These are phyloP conservation scores for Leishmania arabica DNA, from an alignment of 208 protist species.

Conservation along the genomic window DNA sequence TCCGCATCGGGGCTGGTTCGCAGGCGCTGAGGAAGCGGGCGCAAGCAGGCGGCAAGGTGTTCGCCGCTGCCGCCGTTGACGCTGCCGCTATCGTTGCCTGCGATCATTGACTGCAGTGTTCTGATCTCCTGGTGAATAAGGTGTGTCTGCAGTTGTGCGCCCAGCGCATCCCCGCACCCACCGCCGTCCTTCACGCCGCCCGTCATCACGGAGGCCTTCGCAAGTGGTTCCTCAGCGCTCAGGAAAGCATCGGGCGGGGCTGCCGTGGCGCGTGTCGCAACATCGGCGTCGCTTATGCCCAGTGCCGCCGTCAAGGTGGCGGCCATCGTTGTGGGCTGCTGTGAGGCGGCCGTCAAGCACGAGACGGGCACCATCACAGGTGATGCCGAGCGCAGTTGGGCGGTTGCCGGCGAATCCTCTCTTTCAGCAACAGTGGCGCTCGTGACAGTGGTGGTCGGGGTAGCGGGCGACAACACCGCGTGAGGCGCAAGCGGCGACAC, in stretches of 20 bases:
- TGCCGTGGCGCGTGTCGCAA: not conserved
- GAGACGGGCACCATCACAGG: not conserved
- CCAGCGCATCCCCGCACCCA: not conserved
- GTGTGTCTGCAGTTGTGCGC: slow-evolving; percentile 9
- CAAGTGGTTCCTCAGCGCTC: not conserved
- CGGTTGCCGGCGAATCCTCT: not conserved
- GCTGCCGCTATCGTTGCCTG: not conserved
- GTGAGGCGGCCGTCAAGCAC: not conserved
- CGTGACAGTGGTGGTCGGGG: not conserved
- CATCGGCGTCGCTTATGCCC: slow-evolving; percentile 15
- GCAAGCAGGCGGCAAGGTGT: not conserved
- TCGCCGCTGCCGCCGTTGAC: not conserved
- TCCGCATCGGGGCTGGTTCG: not conserved
- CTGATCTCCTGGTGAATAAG: slow-evolving; percentile 11
- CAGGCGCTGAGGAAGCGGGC: not conserved
- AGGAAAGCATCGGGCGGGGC: not conserved
- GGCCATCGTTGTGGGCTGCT: slow-evolving; percentile 20
- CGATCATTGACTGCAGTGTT: slow-evolving; percentile 13
- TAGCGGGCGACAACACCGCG: not conserved
- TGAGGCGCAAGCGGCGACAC: not conserved
- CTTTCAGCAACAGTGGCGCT: not conserved
- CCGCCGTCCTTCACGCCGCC: not conserved
- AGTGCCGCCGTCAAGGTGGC: slow-evolving; percentile 26
- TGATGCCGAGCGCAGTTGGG: not conserved
- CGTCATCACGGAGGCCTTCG: not conserved